Base-by-base conservation (phyloP, 768 basidiomycete genomes). In the Lactarius evosmus region DNA sequence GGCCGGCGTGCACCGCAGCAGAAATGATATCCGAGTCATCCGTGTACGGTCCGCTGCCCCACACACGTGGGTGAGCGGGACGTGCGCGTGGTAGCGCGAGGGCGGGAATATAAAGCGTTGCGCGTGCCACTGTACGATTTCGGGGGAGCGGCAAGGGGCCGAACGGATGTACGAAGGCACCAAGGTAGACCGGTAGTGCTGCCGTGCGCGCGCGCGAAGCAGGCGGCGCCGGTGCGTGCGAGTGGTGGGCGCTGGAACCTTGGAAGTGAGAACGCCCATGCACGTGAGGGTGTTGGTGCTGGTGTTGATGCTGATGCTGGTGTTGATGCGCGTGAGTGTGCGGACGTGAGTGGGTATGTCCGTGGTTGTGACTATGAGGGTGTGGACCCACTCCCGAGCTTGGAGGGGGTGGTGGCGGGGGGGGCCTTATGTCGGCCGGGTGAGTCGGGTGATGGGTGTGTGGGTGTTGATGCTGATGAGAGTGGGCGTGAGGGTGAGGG, bases 21-120 rank as follows among this genome's bases (percentile, higher is more conserved):
- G 86, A 70, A 70, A 88, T 83, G 56, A 89, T 70, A 68, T 89
- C 86, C 9, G 87, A 89, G 73, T 91, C 89, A 73, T 91, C 88
- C 0, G 89, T 91, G 74, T 91, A 91, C 38, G 60, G 58, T 0
- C 56, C 87, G 25, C 86, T 88, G 57, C 88, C 88, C 88, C 88
- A 90, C 22, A 90, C 78, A n/a, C 80, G 80, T 16, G 83, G 85
- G 32, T 74, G 80, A 6, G 72, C 65, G 14, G 86, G 86, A 57
- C 82, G 79, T 53, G 79, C 74, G 16, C 78, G 74, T 0, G 87
- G 88, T 25, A 90, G 77, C 69, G 82, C 82, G 1, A 80, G 79
- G 27, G 77, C 75, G 0, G 89, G 87, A 63, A 91, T 80, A 70
- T 86, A 73, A 58, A 89, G 77, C 1, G 84, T 82, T 32, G 82